Conservation (phyloP, 225 moss, liverwort and hornwort genomes). For the Rhytidiadelphus loreus region DNA sequence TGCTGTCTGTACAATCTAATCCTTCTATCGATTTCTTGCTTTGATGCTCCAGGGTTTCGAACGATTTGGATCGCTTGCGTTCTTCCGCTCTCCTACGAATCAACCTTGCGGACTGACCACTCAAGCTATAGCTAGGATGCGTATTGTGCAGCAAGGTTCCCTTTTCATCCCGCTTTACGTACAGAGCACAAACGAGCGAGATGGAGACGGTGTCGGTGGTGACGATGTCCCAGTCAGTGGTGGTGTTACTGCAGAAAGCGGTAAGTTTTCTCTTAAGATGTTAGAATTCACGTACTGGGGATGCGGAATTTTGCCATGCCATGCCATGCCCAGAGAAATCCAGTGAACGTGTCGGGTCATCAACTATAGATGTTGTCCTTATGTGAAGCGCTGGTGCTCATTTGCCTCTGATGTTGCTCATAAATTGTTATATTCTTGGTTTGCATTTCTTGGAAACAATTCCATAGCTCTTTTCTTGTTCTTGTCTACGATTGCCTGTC, state of each 20-base stretch:
- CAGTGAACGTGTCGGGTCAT: background rate
- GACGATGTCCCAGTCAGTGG: background rate
- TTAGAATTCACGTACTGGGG: background rate
- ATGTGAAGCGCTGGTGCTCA: background rate
- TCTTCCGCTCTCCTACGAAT: no score
- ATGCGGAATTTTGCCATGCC: background rate
- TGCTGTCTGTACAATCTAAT: no score
- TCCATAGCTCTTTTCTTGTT: background rate
- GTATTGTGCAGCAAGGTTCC: background rate
- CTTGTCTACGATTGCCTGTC: background rate
- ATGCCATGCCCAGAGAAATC: rapidly evolving
- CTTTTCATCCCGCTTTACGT: background rate
- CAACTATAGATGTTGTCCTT: rapidly evolving
- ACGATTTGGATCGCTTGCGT: no score
- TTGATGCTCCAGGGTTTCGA: no score
- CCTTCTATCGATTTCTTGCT: no score
- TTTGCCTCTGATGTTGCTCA: no score
- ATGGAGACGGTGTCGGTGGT: background rate
- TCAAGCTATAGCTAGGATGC: background rate
- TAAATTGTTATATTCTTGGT: no score
- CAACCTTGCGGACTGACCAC: no score
- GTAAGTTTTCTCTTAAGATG: background rate
- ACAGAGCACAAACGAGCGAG: rapidly evolving
- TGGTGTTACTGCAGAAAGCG: background rate
- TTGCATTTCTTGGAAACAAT: background rate